A percentile compares a stretch with the other conserved stretches of the same genome.
phyloP scores from a whole-genome alignment of 805 yeast species.

The Saccharomycopsis olivae region DNA sequence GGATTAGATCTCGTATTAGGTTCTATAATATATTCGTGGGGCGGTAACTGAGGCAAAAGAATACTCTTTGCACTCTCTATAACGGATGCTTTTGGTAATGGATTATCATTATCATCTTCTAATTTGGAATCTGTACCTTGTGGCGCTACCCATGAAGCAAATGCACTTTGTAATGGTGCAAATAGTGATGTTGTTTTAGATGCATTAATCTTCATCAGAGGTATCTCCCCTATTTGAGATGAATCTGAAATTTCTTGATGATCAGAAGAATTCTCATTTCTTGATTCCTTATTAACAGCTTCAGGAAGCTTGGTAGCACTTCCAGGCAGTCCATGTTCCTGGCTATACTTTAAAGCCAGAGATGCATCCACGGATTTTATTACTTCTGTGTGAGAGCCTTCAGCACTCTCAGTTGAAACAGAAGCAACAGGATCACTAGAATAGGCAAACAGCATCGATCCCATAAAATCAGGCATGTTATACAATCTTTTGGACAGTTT shows the following conservation, averaged over 20 bases:
- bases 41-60: constrained; percentile 62
- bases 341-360: too few species aligned
- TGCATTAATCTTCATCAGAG: neutral
- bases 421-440: constrained; percentile 6
- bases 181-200: constrained; percentile 7
- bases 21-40: constrained; percentile 47
- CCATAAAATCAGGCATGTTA: constrained; percentile 8
- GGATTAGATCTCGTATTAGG: constrained; percentile 48
- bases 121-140: constrained; percentile 17
- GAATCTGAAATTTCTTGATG: neutral
- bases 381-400: too few species aligned
- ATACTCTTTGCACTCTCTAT: constrained; percentile 60
- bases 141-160: constrained; percentile 33
- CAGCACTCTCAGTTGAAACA: constrained; percentile 7
- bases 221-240: constrained; percentile 2
- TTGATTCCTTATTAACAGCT: neutral
- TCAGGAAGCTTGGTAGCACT: neutral
- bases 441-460: constrained; percentile 4
- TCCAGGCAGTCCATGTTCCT: too few species aligned
- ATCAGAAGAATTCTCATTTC: too few species aligned
- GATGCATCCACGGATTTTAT: neutral
- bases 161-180: constrained; percentile 34
- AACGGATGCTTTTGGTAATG: constrained; percentile 55
- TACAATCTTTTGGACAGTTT: neutral
- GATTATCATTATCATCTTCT: constrained; percentile 18